phyloP scores from a whole-genome alignment of 192 early-diverging fungal species.

The Geranomyces michiganensis region DNA sequence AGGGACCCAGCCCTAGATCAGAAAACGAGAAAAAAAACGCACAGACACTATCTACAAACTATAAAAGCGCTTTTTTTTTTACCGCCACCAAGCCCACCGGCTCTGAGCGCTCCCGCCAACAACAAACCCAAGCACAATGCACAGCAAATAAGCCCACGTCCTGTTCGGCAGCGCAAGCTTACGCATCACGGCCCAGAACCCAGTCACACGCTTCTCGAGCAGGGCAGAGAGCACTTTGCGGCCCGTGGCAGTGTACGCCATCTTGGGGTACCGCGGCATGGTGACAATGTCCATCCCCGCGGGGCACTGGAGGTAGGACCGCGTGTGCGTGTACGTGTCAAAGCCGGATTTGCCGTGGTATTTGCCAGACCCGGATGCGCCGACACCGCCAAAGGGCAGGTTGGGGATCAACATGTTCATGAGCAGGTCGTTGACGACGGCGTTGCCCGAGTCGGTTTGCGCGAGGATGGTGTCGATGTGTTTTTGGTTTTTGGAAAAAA shows the following conservation, averaged over 20 bases:
- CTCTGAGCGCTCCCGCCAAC: neutral
- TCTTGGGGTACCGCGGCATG: conserved; percentile 25
- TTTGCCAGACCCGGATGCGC: conserved; percentile 79
- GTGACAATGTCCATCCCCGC: conserved; percentile 19
- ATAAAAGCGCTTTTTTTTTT: too few species aligned
- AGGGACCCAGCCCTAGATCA: too few species aligned
- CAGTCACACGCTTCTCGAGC: neutral
- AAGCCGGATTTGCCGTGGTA: conserved; percentile 84
- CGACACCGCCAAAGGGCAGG: conserved; percentile 90
- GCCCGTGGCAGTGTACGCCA: neutral
- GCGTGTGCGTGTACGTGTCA: conserved; percentile 77
- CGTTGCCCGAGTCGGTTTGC: conserved; percentile 75
- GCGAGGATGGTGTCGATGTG: conserved; percentile 61
- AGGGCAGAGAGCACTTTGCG: neutral
- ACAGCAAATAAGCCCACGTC: neutral
- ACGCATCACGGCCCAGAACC: neutral
- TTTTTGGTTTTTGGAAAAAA: conserved; percentile 61
- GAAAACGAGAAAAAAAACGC: too few species aligned
- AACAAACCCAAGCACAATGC: neutral
- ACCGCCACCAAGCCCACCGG: neutral
- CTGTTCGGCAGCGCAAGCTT: neutral
- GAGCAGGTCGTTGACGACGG: conserved; percentile 78
- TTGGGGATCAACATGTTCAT: conserved; percentile 57
- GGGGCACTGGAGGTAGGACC: conserved; percentile 33
- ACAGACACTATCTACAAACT: too few species aligned